phyloP scores from a whole-genome alignment of 371 early-diverging fungal genomes.

The Thermomucor indicae-seudaticae region DNA sequence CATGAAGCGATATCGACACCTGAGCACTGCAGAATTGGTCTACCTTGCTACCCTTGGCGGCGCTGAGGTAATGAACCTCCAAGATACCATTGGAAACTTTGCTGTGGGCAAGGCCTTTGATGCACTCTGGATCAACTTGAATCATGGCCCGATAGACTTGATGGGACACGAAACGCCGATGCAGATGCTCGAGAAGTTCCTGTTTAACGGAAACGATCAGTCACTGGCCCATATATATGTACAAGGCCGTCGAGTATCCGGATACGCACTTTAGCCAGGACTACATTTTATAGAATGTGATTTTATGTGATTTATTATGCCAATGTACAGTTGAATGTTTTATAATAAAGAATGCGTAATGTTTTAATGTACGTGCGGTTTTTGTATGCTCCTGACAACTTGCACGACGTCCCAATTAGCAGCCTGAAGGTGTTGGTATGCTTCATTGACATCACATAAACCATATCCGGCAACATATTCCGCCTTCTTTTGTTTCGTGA shows the following conservation, averaged over 20 bases:
- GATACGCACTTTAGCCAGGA: constrained; percentile 2
- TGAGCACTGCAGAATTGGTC: constrained; percentile 59
- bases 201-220: constrained; percentile 63
- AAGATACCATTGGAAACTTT: constrained; percentile 77
- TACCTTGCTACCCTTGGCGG: constrained; percentile 91
- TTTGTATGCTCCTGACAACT: no score
- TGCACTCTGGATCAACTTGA: constrained; percentile 75
- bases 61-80: constrained; percentile 73
- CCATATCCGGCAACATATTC: constrained; percentile 27
- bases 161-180: constrained; percentile 40
- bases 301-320: neutral
- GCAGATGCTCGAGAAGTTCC: constrained; percentile 57
- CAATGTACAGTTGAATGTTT: neutral
- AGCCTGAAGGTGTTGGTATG: constrained; percentile 12
- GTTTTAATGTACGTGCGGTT: no score
- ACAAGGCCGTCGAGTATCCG: constrained; percentile 45
- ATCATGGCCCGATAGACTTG: constrained; percentile 41
- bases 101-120: constrained; percentile 83
- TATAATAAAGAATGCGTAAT: neutral
- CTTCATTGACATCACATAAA: constrained; percentile 18
- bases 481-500: constrained; percentile 12
- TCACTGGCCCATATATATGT: constrained; percentile 57
- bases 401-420: constrained; percentile 23
- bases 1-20: constrained; percentile 15
- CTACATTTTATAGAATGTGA: neutral